These are phyloP conservation scores for Saccharomycopsis capsularis DNA, from an alignment of 805 yeast species.

Conservation along the genomic window DNA sequence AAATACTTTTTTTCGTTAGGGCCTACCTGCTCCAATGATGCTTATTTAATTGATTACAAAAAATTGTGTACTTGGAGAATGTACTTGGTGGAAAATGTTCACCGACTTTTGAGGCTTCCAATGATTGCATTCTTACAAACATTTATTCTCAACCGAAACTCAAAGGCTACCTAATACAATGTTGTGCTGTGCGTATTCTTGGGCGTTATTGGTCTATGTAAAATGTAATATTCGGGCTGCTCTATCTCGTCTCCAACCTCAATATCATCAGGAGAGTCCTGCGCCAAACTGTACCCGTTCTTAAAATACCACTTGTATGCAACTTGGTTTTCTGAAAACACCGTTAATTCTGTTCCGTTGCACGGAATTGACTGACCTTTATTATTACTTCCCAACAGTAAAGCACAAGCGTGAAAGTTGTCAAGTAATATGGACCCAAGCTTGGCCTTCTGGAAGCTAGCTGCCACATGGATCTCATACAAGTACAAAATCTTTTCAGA, in stretches of 20 bases:
- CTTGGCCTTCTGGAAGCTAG: neutral
- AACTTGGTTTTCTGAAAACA: slow-evolving; percentile 2
- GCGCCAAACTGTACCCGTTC: neutral
- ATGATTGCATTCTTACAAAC: too few relatives aligned
- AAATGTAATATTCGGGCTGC: neutral
- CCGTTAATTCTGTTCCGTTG: slow-evolving; percentile 6
- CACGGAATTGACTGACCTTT: neutral
- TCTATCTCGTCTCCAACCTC: neutral
- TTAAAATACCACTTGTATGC: slow-evolving; percentile 12
- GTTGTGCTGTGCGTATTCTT: too few relatives aligned
- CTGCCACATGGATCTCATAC: slow-evolving; percentile 15
- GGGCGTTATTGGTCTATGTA: too few relatives aligned
- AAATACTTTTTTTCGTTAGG: too few relatives aligned
- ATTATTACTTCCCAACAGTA: neutral
- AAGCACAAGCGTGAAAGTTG: neutral
- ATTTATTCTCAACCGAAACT: too few relatives aligned
- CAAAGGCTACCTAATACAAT: too few relatives aligned
- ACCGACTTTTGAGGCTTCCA: too few relatives aligned
- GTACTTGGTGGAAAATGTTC: too few relatives aligned
- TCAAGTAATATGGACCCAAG: slow-evolving; percentile 6
- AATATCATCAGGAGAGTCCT: slow-evolving; percentile 1
- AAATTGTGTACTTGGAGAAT: too few relatives aligned
- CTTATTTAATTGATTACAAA: too few relatives aligned
- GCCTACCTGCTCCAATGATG: too few relatives aligned
- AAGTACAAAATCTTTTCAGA: slow-evolving; percentile 6